phyloP scores from a whole-genome alignment of 2,329 filamentous ascomycete genomes.

The Botryotinia narcissicola region DNA sequence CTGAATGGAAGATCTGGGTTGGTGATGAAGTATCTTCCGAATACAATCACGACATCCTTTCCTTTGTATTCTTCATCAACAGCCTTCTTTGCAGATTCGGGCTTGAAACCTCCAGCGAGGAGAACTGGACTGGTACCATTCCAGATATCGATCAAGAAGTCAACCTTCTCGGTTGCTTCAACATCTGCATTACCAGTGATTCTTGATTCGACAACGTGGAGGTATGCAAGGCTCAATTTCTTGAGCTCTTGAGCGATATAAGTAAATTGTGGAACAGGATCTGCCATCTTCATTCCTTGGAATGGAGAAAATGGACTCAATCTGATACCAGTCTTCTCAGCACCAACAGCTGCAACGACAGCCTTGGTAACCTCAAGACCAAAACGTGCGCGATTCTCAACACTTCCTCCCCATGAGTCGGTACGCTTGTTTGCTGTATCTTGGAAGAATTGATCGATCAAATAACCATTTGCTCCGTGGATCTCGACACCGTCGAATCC shows the following conservation, averaged over 20 bases:
- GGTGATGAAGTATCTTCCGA: slow-evolving; percentile 46
- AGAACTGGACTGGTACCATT: slow-evolving; percentile 46
- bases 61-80: slow-evolving; percentile 40
- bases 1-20: slow-evolving; percentile 48
- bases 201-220: slow-evolving; percentile 58
- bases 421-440: slow-evolving; percentile 52
- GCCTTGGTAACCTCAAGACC: slow-evolving; percentile 53
- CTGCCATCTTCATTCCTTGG: slow-evolving; percentile 61
- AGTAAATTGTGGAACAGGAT: slow-evolving; percentile 62
- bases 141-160: slow-evolving; percentile 48
- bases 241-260: slow-evolving; percentile 54
- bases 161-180: slow-evolving; percentile 42
- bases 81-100: slow-evolving; percentile 42
- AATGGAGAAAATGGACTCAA: slow-evolving; percentile 60
- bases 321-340: slow-evolving; percentile 54
- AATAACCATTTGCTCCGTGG: slow-evolving; percentile 38
- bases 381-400: slow-evolving; percentile 52
- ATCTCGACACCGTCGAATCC: slow-evolving; percentile 54
- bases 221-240: slow-evolving; percentile 54
- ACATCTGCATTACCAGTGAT: slow-evolving; percentile 39
- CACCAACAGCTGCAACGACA: slow-evolving; percentile 50
- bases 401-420: slow-evolving; percentile 51
- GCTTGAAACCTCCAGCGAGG: slow-evolving; percentile 48
- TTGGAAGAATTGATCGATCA: slow-evolving; percentile 38
- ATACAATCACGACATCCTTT: slow-evolving; percentile 43